Evolutionary conservation across 2,329 filamentous ascomycete genomes (phyloP).

Genomic region (Aspergillus quadricinctus): DNA sequence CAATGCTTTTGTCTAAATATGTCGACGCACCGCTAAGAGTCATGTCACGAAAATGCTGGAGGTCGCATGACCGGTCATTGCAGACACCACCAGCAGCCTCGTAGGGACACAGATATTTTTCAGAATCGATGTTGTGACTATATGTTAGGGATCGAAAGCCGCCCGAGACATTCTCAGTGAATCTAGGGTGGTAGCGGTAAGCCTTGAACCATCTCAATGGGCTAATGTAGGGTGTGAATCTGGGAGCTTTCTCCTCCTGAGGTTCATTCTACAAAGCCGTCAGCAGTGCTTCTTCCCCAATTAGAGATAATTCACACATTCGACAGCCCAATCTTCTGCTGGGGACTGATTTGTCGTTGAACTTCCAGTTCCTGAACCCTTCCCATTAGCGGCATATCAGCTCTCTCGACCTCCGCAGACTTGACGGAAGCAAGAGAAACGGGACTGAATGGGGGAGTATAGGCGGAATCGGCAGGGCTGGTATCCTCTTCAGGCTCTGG

Average conservation of each 20-base stretch:
- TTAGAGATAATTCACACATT: slow-evolving; percentile 28
- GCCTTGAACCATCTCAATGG: slow-evolving; percentile 78
- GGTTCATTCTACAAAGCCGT: slow-evolving; percentile 24
- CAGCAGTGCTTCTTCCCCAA: slow-evolving; percentile 20
- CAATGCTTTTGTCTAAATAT: slow-evolving; percentile 24
- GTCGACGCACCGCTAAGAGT: slow-evolving; percentile 67
- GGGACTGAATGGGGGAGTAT: slow-evolving; percentile 43
- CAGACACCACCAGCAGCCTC: slow-evolving; percentile 69
- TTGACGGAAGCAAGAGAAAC: slow-evolving; percentile 32
- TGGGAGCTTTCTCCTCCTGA: slow-evolving; percentile 16
- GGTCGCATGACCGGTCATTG: slow-evolving; percentile 68
- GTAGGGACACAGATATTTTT: slow-evolving; percentile 69
- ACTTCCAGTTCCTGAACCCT: slow-evolving; percentile 24
- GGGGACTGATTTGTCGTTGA: slow-evolving; percentile 16
- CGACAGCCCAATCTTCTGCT: slow-evolving; percentile 24
- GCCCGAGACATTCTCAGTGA: slow-evolving; percentile 62
- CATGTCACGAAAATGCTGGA: slow-evolving; percentile 76
- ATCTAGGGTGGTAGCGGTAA: slow-evolving; percentile 84
- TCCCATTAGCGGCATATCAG: slow-evolving; percentile 30
- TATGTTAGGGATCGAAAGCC: slow-evolving; percentile 89
- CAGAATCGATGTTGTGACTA: slow-evolving; percentile 80
- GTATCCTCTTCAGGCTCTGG: slow-evolving; percentile 38
- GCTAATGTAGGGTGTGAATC: slow-evolving; percentile 70
- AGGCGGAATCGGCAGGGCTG: slow-evolving; percentile 24
- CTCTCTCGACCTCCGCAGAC: slow-evolving; percentile 15